These are phyloP conservation scores for Annulohypoxylon maeteangense DNA, from an alignment of 495 filamentous ascomycete genomes.

Conservation along the genomic window DNA sequence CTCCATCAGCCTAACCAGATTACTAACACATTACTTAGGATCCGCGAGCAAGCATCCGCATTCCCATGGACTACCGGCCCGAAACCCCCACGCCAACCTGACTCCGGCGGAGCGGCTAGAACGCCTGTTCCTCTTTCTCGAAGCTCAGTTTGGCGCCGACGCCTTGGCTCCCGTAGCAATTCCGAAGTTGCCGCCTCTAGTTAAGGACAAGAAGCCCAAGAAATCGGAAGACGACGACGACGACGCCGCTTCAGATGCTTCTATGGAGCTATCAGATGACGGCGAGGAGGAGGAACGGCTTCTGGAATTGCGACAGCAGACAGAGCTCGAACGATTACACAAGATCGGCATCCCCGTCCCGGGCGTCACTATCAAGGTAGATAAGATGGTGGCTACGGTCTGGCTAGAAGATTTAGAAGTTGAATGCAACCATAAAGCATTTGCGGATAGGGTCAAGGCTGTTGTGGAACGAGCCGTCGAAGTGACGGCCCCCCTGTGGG, in stretches of 20 bases:
- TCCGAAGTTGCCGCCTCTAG: slow-evolving; percentile 64
- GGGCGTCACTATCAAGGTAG: slow-evolving; percentile 85
- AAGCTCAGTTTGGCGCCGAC: slow-evolving; percentile 90
- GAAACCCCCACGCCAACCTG: slow-evolving; percentile 77
- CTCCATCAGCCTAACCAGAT: slow-evolving; percentile 22
- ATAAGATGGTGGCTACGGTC: slow-evolving; percentile 85
- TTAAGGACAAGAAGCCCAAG: slow-evolving; percentile 49
- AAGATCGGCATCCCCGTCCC: slow-evolving; percentile 87
- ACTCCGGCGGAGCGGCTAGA: slow-evolving; percentile 78
- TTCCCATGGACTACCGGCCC: slow-evolving; percentile 61
- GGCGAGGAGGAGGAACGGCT: slow-evolving; percentile 55
- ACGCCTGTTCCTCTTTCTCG: slow-evolving; percentile 93
- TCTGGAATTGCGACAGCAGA: slow-evolving; percentile 55
- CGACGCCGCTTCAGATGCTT: slow-evolving; percentile 48
- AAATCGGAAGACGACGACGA: slow-evolving; percentile 20
- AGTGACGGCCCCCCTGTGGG: slow-evolving; percentile 80
- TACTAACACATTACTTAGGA: slow-evolving; percentile 51
- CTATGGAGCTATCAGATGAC: slow-evolving; percentile 55
- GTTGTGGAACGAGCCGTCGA: slow-evolving; percentile 95
- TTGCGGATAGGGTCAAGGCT: slow-evolving; percentile 82
- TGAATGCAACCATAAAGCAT: slow-evolving; percentile 77
- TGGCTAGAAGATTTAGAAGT: slow-evolving; percentile 94
- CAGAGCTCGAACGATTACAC: slow-evolving; percentile 74
- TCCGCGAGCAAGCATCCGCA: slow-evolving; percentile 67
- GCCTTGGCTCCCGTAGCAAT: slow-evolving; percentile 76